Evolutionary conservation across 371 early-diverging fungal species (phyloP).

Genomic region (Lichtheimia ornata): DNA sequence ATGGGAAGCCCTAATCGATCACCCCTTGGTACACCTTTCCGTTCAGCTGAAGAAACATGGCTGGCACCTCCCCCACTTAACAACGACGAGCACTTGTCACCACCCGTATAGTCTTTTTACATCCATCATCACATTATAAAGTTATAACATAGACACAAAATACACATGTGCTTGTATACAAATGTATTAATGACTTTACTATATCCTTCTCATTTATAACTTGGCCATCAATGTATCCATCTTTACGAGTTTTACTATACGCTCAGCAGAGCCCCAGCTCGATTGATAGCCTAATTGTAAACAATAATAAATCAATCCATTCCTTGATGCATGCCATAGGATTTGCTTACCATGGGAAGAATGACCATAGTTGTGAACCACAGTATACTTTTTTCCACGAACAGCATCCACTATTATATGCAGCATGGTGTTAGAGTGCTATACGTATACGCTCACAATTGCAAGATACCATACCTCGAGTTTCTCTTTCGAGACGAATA

Average conservation of each 20-base stretch:
- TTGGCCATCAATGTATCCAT: conserved; percentile 26
- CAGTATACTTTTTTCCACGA: conserved; percentile 29
- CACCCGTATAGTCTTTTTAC: neutral
- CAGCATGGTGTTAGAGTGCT: neutral
- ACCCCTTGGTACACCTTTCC: neutral
- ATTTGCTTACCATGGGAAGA: conserved; percentile 38
- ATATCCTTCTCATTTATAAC: conserved; percentile 17
- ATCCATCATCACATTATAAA: neutral
- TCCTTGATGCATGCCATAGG: neutral
- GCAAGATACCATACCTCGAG: conserved; percentile 36
- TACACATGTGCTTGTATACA: neutral
- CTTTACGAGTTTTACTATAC: conserved; percentile 28
- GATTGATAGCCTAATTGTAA: conserved; percentile 38
- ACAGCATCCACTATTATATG: conserved; percentile 7
- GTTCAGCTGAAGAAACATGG: conserved; percentile 3
- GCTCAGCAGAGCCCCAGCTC: conserved; percentile 43
- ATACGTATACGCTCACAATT: neutral
- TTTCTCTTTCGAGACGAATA: conserved; percentile 70
- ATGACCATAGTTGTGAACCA: conserved; percentile 49
- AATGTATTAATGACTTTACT: neutral
- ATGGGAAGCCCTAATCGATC: neutral
- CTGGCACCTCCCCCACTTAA: conserved; percentile 1
- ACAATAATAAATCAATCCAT: neutral
- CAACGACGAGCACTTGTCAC: conserved; percentile 3
- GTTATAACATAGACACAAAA: too few species aligned